Percentiles rank a stretch among this genome's conserved stretches.
These are phyloP conservation scores for Ustilago xerochloae DNA, from an alignment of 1,284 basidiomycete species.

Conservation along the genomic window DNA sequence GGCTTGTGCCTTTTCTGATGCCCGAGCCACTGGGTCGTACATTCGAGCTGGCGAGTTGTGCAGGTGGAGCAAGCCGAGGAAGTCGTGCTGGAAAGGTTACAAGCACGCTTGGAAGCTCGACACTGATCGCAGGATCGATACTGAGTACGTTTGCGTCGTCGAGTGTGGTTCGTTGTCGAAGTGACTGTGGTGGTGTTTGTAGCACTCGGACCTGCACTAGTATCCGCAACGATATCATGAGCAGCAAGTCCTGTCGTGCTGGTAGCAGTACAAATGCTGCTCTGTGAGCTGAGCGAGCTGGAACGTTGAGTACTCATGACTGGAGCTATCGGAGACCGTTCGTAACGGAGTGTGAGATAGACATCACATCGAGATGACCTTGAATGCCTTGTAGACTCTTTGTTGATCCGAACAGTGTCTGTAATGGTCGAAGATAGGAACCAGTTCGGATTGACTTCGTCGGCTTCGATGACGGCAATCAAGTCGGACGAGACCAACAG, in stretches of 20 bases:
- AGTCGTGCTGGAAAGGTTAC: not conserved
- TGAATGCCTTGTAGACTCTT: no score
- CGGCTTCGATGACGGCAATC: no score
- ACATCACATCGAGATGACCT: no score
- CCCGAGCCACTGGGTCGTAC: constrained; percentile 4
- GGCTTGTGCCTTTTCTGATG: not conserved
- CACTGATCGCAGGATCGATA: constrained; percentile 11
- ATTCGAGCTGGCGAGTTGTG: constrained; percentile 1
- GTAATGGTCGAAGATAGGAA: no score
- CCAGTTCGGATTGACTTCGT: no score
- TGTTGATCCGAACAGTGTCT: no score
- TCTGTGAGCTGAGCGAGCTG: not conserved
- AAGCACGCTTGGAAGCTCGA: constrained; percentile 8
- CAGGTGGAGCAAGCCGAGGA: constrained; percentile 2
- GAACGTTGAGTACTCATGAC: not conserved
- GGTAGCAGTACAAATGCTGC: not conserved
- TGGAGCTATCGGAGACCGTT: no score
- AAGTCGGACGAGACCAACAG: no score
- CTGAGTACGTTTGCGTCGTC: constrained; percentile 14
- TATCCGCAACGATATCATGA: not conserved
- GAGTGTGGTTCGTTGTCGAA: not conserved
- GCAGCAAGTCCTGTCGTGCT: not conserved
- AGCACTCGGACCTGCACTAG: not conserved
- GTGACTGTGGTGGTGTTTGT: not conserved
- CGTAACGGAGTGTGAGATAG: no score